Conservation (phyloP, 2,329 filamentous ascomycete species). For the Monilinia fructigena region DNA sequence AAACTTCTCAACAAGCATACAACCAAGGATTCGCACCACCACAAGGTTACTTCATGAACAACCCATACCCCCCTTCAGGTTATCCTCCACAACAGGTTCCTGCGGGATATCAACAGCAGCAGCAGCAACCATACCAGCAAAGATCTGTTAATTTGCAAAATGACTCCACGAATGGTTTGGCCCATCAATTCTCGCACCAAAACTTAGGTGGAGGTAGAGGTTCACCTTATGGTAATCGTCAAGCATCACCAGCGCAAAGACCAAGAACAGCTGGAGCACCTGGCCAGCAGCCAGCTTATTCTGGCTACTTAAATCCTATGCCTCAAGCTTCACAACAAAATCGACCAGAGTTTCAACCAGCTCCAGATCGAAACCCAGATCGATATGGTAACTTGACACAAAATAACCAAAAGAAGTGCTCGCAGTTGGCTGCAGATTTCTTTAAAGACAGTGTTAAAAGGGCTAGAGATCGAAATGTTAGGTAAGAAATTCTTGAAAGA, state of each 20-base stretch:
- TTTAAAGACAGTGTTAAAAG: slow-evolving; percentile 99
- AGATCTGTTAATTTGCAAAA: slow-evolving; percentile 59
- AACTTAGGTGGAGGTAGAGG: slow-evolving; percentile 76
- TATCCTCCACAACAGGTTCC: slow-evolving; percentile 52
- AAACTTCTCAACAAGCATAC: slow-evolving; percentile 46
- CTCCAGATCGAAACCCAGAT: slow-evolving; percentile 84
- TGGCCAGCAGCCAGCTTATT: slow-evolving; percentile 59
- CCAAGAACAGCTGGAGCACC: slow-evolving; percentile 79
- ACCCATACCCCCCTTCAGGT: slow-evolving; percentile 45
- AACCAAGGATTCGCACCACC: slow-evolving; percentile 46
- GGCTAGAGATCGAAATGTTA: slow-evolving; percentile 89
- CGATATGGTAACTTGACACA: slow-evolving; percentile 65
- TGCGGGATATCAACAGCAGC: slow-evolving; percentile 46
- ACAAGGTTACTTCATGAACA: slow-evolving; percentile 61
- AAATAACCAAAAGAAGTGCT: slow-evolving; percentile 70
- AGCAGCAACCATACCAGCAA: slow-evolving; percentile 49
- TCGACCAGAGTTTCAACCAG: slow-evolving; percentile 71
- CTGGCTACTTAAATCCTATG: slow-evolving; percentile 66
- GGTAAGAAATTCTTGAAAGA: slow-evolving; percentile 53
- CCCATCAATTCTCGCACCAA: slow-evolving; percentile 96
- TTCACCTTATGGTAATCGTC: slow-evolving; percentile 67
- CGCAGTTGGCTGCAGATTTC: slow-evolving; percentile 77
- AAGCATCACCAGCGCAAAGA: slow-evolving; percentile 66
- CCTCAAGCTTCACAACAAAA: slow-evolving; percentile 55
- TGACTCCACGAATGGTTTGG: slow-evolving; percentile 85